A percentile compares a stretch with the other conserved stretches of the same genome.
Evolutionary conservation across 1,284 basidiomycete species (phyloP).

Genomic region (Gomphus bonarii): DNA sequence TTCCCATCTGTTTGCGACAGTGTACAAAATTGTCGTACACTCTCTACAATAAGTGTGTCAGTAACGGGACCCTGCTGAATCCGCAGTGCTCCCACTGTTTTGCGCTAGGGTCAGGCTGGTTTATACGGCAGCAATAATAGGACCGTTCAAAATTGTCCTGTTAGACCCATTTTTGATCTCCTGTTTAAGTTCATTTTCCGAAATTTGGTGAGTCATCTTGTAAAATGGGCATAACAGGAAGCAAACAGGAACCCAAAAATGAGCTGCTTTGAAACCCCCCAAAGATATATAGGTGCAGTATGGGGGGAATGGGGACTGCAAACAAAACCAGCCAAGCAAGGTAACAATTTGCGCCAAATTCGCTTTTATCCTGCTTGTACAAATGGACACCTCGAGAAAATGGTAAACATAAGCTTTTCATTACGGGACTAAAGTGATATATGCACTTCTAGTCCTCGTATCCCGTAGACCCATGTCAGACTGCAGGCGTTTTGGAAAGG

Average conservation of each 20-base stretch:
- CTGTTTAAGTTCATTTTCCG: too few species aligned
- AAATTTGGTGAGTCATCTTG: too few species aligned
- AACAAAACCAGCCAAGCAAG: background rate
- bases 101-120: background rate
- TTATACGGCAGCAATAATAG: background rate
- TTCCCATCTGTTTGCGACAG: slow-evolving; percentile 7
- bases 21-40: slow-evolving; percentile 6
- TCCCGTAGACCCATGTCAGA: background rate
- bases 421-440: background rate
- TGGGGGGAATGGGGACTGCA: background rate
- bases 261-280: too few species aligned
- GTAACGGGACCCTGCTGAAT: slow-evolving; percentile 1
- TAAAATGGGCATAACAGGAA: too few species aligned
- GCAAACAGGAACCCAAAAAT: too few species aligned
- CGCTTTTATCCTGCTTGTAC: too few species aligned
- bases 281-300: background rate
- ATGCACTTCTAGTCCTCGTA: background rate
- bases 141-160: too few species aligned
- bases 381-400: too few species aligned
- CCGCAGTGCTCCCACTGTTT: background rate
- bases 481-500: too few species aligned
- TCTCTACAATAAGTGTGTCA: background rate
- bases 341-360: background rate
- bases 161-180: too few species aligned
- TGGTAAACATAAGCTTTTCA: background rate